Evolutionary conservation across 1,284 basidiomycete species (phyloP), one percentile per base, ranked within the genome.

Genomic region (Puccinia hordei): DNA sequence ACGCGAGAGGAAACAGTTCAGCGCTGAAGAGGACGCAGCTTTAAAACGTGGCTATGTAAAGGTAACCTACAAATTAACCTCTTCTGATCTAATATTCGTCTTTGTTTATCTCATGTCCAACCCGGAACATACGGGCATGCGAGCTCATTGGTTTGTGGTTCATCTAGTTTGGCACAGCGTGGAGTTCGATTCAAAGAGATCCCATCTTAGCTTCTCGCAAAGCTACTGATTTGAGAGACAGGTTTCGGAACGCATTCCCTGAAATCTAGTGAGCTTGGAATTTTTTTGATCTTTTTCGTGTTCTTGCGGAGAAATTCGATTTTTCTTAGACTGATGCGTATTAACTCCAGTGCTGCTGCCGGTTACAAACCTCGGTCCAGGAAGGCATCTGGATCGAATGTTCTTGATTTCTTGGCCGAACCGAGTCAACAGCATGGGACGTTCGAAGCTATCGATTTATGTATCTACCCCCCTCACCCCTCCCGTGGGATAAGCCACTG

Each of bases 181-280:
- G 93, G 93, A 92, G 93, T 10, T 90, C 91, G 69, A 95, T 95
- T 83, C 92, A 92, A 82, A 92, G 93, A 85, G 92, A 94, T 85
- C 92, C 93, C 53, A 87, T 93, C 81, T 94, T 95, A 86, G 90
- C 93, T 85, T 91, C 91, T 83, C 87, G 93, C 12, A 89, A 92
- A 81, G 92, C 91, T 44, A 95, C 93, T 1, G 93, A 95, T 87
- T 87, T 95, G 81, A 87, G 93, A 57, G 93, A 95, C 86, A 88
- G 93, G 66, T 95, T 95, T 84, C 89, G 93, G 81, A 95, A 95
- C 85, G 93, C 93, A 2, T 95, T 93, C 83, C 93, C 93, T 0
- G 91, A 92, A 81, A 88, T 94, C 72, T 95, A 95, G 85, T 90
- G 92, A 84, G 78, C 51, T 81, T 83, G 38, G 17, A 10, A 35